These are phyloP conservation scores for Heliamphora exappendiculata DNA, from an alignment of 148 eudicot species.

Conservation along the genomic window DNA sequence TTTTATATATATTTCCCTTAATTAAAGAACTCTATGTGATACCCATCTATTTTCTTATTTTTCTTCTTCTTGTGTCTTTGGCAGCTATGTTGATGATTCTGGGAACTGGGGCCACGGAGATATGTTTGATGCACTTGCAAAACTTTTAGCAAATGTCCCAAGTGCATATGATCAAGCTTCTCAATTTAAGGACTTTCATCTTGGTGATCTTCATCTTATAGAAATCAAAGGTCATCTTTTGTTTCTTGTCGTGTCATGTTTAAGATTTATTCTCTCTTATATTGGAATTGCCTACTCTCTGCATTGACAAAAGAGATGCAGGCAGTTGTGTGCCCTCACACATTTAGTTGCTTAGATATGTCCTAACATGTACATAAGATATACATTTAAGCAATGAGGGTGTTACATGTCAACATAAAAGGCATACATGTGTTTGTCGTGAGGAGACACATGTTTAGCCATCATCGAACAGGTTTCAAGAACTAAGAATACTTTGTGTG, in stretches of 20 bases:
- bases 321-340: background rate
- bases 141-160: constrained; percentile 55
- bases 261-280: background rate
- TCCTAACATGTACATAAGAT: background rate
- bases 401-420: background rate
- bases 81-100: constrained; percentile 89
- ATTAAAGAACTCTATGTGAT: no score
- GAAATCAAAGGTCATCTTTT: constrained; percentile 47
- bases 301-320: background rate
- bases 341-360: background rate
- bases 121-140: constrained; percentile 73
- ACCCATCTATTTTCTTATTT: background rate
- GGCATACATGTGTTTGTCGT: background rate
- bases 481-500: background rate
- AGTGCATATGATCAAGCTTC: constrained; percentile 75
- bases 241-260: background rate
- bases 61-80: constrained; percentile 9
- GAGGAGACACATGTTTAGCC: background rate
- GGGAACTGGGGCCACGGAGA: constrained; percentile 96
- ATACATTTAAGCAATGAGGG: background rate
- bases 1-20: no score
- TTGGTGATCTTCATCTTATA: constrained; percentile 87
- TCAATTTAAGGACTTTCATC: constrained; percentile 78
- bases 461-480: background rate
- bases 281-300: background rate